phyloP scores from a whole-genome alignment of 1,139 yeast genomes.

The Sporopachydermia cereana region DNA sequence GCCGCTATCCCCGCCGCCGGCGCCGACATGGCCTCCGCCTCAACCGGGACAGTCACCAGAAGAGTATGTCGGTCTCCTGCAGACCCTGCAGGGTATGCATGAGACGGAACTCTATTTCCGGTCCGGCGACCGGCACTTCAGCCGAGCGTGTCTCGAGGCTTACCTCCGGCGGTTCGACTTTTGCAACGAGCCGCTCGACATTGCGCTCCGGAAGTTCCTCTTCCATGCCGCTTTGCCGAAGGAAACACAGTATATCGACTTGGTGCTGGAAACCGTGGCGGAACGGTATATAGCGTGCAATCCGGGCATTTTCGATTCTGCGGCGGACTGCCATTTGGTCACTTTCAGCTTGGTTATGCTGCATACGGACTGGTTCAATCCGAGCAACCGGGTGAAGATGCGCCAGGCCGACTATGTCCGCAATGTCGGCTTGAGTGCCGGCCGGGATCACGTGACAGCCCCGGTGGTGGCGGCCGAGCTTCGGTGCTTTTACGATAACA shows the following conservation, averaged over 20 bases:
- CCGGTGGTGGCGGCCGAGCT: slow-evolving; percentile 30
- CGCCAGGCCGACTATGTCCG: slow-evolving; percentile 45
- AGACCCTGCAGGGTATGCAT: not conserved
- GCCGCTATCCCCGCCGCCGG: not conserved
- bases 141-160: not conserved
- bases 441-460: slow-evolving; percentile 25
- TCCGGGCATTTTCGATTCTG: slow-evolving; percentile 25
- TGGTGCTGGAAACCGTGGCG: slow-evolving; percentile 46
- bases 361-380: slow-evolving; percentile 60
- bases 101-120: not conserved
- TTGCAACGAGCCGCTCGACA: slow-evolving; percentile 42
- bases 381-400: slow-evolving; percentile 53
- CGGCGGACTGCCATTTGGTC: slow-evolving; percentile 44
- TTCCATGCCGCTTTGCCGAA: slow-evolving; percentile 46
- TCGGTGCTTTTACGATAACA: slow-evolving; percentile 51
- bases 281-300: slow-evolving; percentile 33
- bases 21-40: not conserved
- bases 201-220: slow-evolving; percentile 46
- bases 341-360: slow-evolving; percentile 51
- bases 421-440: slow-evolving; percentile 30
- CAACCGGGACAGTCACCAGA: not conserved
- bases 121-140: not conserved
- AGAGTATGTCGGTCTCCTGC: not conserved
- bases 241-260: slow-evolving; percentile 63
- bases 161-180: slow-evolving; percentile 30